Base-by-base conservation (phyloP, 2,329 filamentous ascomycete genomes). In the Aspergillus sergii region DNA sequence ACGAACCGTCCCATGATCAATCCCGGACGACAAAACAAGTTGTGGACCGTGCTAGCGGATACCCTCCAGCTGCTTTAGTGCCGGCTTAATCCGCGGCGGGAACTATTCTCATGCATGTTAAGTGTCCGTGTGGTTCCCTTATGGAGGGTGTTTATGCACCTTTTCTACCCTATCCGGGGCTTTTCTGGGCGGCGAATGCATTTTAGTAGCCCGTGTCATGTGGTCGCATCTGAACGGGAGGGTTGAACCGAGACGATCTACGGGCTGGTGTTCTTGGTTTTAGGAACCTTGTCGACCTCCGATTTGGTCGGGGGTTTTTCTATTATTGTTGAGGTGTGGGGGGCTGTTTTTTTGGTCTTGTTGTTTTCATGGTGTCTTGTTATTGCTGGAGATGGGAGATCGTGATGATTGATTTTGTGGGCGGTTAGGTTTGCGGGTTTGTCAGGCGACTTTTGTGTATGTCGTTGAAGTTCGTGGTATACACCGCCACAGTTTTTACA, bases 391-490 rank as follows among this genome's bases (percentile, higher is more conserved):
- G 12, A 36, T 36, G 10, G 11, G 11, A 34, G 10, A 34, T 12
- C 32, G 10, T 34, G 34, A 16, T 36, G 14, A 16, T 36, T 14
- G 34, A 14, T 16, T 36, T 36, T 16, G 26, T 39, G 26, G 36
- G 19, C 14, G 28, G 26, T 58, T 30, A 45, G 3, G 26, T 34
- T 48, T 43, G 56, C 39, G 14, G 45, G 34, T 19, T 34, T 46
- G 59, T 61, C 59, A 61, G 59, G 45, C 59, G 59, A 61, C 55
- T 55, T 34, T 19, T 55, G 8, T 30, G n/a, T 19, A 32, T 28
- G 26, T n/a, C 3, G 26, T 50, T 16, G 26, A 30, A 28, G 26
- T 1, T 10, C 4, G 30, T 8, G 26, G 2, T 9, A 30, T 30
- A 26, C 46, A 50, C 26, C 26, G 46, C 46, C 26, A 30, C 46